Percentiles rank a stretch among this genome's conserved stretches.
phyloP scores from a whole-genome alignment of 2,329 filamentous ascomycete genomes.

The Sporothrix inflata region DNA sequence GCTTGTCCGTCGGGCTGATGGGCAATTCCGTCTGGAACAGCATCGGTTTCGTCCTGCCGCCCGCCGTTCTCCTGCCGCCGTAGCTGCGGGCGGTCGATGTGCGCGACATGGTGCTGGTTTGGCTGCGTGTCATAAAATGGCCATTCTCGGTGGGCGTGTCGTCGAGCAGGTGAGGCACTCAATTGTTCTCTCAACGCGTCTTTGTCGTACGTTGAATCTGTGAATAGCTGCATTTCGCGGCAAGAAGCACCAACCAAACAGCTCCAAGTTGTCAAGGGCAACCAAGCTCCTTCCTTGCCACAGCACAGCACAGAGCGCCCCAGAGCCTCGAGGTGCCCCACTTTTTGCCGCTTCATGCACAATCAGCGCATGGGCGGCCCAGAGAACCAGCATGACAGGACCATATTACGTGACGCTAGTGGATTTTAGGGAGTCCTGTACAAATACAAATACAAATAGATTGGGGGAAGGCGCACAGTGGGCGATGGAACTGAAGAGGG shows the following conservation, averaged over 20 bases:
- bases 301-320: not conserved
- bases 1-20: conserved; percentile 51
- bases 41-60: conserved; percentile 52
- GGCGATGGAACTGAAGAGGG: not conserved
- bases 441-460: too few species aligned
- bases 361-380: not conserved
- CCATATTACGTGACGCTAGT: conserved; percentile 11
- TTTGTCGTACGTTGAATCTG: not conserved
- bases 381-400: not conserved
- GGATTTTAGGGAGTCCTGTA: not conserved
- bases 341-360: conserved; percentile 13
- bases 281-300: not conserved
- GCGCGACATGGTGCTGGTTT: conserved; percentile 48
- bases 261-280: conserved; percentile 26
- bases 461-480: not conserved
- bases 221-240: conserved; percentile 12
- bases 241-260: conserved; percentile 8
- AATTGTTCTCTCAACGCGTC: not conserved
- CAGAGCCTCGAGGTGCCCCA: not conserved
- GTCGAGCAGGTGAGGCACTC: not conserved
- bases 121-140: conserved; percentile 22
- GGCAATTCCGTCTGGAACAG: conserved; percentile 57
- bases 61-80: conserved; percentile 46
- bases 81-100: conserved; percentile 52
- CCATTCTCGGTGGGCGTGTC: conserved; percentile 18